Evolutionary conservation across 1,139 yeast genomes (phyloP), one percentile per base, ranked within the genome.

Genomic region (Sugiyamaella japonica): DNA sequence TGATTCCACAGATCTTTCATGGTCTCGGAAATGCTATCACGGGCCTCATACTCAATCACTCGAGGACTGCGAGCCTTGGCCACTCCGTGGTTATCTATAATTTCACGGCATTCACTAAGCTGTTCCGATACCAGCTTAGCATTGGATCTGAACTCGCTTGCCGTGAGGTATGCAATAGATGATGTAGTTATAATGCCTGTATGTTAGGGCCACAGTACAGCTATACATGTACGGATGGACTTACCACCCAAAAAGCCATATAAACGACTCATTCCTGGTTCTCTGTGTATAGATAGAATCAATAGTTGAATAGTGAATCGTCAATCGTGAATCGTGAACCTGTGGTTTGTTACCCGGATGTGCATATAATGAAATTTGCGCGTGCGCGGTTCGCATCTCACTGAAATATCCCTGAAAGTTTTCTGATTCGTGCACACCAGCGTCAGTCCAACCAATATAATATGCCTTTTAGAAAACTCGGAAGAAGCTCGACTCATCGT

Each of bases 1-100:
- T 81, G 84, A 65, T 89, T 86, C 96, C 96, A 89, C 47, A 88
- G 76, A 65, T 89, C 96, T 63, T 85, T 87, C 59, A 81, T 76
- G 0, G 91, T 84, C 68, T 89, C 93, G 9, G 65, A 65, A 43
- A 82, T 65, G 39, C 76, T 72, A 40, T 78, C 75, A 43, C 82
- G 76, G 46, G 78, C 72, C 40, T 71, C 66, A 56, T 77, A 80
- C 20, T 76, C 71, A 25, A 76, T 63, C 15, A 58, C 56, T 10
- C 37, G 31, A 12, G 48, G 32, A 16, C 55, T 56, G 3, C 62
- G 57, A 9, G 65, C 63, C 67, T 71, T 61, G 69, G 73, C 58
- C 67, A 70, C 61, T 71, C 70, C 69, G 40, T 63, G 59, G 56
- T 60, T 59, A 41, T 81, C 80, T 59, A 85, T 74, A 52, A 80